Conservation (phyloP, 2,329 filamentous ascomycete species). For the Monilinia fructigena region DNA sequence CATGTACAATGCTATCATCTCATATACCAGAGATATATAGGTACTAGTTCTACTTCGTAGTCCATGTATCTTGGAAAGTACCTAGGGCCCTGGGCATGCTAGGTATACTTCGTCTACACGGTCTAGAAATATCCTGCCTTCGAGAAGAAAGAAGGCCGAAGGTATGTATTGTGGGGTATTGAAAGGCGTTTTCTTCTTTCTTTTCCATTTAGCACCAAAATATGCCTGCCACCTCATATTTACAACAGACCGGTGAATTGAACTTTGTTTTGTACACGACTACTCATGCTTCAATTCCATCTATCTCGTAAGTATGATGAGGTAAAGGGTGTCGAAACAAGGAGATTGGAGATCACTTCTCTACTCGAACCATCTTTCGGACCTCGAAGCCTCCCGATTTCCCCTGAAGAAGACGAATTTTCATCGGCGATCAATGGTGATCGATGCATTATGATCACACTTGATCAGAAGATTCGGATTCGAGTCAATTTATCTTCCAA, state of each 20-base stretch:
- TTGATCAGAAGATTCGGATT: background rate
- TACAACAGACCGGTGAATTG: background rate
- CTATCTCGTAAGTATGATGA: conserved; percentile 18
- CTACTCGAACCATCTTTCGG: background rate
- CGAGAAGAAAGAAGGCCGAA: conserved; percentile 7
- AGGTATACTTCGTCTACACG: background rate
- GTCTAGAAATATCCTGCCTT: conserved; percentile 1
- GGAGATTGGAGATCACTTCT: background rate
- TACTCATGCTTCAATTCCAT: background rate
- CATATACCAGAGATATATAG: background rate
- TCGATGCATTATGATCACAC: background rate
- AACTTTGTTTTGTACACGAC: background rate
- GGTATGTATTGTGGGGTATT: conserved; percentile 6
- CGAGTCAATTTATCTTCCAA: conserved; percentile 9
- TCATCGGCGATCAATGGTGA: background rate
- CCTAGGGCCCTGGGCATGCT: background rate
- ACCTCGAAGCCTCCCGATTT: background rate
- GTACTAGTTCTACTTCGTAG: background rate
- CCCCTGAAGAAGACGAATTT: background rate
- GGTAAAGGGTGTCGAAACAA: conserved; percentile 6
- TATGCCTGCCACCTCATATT: conserved; percentile 17
- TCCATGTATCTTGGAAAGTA: conserved; percentile 1
- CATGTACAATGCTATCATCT: conserved; percentile 13
- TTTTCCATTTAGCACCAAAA: background rate
- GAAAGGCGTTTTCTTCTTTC: background rate